Conservation (phyloP, 371 early-diverging fungal genomes). For the Zychaea mexicana region DNA sequence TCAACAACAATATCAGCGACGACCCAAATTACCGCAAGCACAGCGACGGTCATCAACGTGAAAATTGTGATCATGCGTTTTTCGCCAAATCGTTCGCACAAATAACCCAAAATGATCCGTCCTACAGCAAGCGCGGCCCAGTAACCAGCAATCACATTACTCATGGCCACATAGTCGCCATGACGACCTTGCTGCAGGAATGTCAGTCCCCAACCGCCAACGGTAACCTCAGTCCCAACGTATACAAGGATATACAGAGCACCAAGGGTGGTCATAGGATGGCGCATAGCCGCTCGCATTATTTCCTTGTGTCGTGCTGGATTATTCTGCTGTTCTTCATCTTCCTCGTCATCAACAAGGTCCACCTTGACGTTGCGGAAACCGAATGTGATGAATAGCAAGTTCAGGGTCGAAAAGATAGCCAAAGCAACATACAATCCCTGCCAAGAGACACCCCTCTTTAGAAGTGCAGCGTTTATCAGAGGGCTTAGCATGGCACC, state of each 20-base stretch:
- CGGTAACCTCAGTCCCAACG: conserved; percentile 32
- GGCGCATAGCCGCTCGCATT: conserved; percentile 15
- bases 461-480: conserved; percentile 20
- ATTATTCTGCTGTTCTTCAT: not conserved
- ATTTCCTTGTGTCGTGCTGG: conserved; percentile 5
- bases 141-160: conserved; percentile 34
- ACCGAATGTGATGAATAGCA: conserved; percentile 14
- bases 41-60: conserved; percentile 11
- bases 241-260: conserved; percentile 31
- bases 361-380: conserved; percentile 21
- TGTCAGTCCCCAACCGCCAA: conserved; percentile 38
- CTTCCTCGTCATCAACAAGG: conserved; percentile 3
- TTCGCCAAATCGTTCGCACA: conserved; percentile 30
- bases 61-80: conserved; percentile 24
- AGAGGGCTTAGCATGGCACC: conserved; percentile 34
- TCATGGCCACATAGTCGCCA: conserved; percentile 25
- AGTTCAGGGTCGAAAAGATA: conserved; percentile 14
- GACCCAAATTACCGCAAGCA: conserved; percentile 13
- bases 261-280: conserved; percentile 29
- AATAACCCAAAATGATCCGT: conserved; percentile 30
- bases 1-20: conserved; percentile 17
- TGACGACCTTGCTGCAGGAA: conserved; percentile 25
- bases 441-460: conserved; percentile 20
- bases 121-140: conserved; percentile 37
- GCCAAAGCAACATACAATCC: conserved; percentile 23